Conservation (phyloP, 148 eudicot species). For the Cornus suecica region DNA sequence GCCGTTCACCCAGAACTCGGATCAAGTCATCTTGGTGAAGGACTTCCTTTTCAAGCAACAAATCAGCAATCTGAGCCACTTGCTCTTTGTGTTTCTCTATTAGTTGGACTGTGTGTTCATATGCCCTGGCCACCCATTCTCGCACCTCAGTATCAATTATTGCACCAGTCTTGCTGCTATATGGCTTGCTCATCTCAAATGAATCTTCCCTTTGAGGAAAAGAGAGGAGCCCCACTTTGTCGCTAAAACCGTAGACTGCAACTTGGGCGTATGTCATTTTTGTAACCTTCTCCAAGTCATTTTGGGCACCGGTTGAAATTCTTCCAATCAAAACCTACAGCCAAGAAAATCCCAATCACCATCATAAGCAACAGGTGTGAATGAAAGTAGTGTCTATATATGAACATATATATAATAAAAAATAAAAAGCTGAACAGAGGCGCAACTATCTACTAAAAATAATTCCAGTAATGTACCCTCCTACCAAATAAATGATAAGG, state of each 20-base stretch:
- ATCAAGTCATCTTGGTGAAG: conserved; percentile 84
- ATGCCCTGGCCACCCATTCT: conserved; percentile 84
- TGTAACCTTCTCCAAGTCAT: conserved; percentile 87
- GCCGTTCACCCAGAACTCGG: conserved; percentile 75
- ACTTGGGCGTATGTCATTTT: conserved; percentile 93
- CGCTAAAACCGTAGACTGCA: conserved; percentile 84
- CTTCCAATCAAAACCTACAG: conserved; percentile 71
- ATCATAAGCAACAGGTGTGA: not conserved
- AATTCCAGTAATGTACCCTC: no score
- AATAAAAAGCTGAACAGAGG: no score
- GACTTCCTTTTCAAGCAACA: conserved; percentile 80
- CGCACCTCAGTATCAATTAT: conserved; percentile 78
- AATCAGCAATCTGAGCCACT: conserved; percentile 74
- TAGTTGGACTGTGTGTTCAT: conserved; percentile 50
- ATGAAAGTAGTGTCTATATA: not conserved
- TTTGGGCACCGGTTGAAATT: conserved; percentile 90
- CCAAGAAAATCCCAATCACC: not conserved
- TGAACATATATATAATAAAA: no score
- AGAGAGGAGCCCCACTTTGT: conserved; percentile 86
- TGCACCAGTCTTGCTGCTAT: conserved; percentile 82
- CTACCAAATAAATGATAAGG: not conserved
- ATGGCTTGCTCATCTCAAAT: conserved; percentile 66
- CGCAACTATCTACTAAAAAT: no score
- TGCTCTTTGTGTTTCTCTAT: conserved; percentile 74
- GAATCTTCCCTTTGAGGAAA: conserved; percentile 78